Evolutionary conservation across 768 basidiomycete species (phyloP).

Genomic region (Neoboletus subvelutipes): DNA sequence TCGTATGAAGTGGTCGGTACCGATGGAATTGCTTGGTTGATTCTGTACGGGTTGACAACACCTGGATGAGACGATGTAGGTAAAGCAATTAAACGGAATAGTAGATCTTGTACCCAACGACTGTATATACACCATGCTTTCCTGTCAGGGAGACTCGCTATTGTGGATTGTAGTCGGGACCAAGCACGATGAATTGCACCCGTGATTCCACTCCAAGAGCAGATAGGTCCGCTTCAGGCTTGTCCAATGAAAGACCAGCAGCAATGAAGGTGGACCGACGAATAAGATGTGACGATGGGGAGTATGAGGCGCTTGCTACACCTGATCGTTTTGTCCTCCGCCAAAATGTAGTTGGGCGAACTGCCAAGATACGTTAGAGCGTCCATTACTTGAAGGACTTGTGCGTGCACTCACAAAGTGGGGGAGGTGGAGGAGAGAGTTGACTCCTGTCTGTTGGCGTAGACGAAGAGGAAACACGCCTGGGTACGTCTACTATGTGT

Average conservation of each 20-base stretch:
- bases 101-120: conserved; percentile 14
- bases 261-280: conserved; percentile 79
- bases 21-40: conserved; percentile 17
- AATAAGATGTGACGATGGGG: conserved; percentile 69
- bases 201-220: conserved; percentile 63
- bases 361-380: conserved; percentile 35
- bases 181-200: conserved; percentile 39
- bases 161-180: conserved; percentile 38
- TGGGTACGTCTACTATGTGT: conserved; percentile 9
- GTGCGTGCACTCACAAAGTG: conserved; percentile 50
- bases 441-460: conserved; percentile 32
- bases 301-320: conserved; percentile 67
- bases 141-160: conserved; percentile 2
- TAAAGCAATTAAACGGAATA: neutral
- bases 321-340: conserved; percentile 70
- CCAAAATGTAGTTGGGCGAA: conserved; percentile 85
- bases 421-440: conserved; percentile 59
- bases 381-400: neutral
- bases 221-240: conserved; percentile 57
- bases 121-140: conserved; percentile 21
- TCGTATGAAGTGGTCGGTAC: conserved; percentile 26
- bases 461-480: conserved; percentile 18
- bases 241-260: conserved; percentile 67
- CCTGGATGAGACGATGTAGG: conserved; percentile 10
- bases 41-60: conserved; percentile 4